Evolutionary conservation across 352 stramenopile species (phyloP).

Genomic region (Phytophthora sansomeana): DNA sequence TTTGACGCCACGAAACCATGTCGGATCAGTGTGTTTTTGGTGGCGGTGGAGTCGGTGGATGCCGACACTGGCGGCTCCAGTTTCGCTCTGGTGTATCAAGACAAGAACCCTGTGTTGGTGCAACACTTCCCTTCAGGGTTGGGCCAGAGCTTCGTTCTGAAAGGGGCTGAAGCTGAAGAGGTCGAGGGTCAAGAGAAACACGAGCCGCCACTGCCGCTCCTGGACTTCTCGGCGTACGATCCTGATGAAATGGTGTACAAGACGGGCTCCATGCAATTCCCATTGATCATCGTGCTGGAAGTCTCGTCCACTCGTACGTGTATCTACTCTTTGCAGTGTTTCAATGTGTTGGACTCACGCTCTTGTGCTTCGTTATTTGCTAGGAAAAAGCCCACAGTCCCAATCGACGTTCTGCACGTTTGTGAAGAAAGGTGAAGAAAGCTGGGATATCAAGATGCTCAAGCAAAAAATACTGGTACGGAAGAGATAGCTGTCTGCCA

Average conservation of each 20-base stretch:
- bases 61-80: constrained; percentile 67
- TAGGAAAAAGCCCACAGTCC: constrained; percentile 61
- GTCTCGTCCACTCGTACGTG: constrained; percentile 54
- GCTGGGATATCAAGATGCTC: constrained; percentile 76
- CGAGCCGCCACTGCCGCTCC: constrained; percentile 23
- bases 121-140: constrained; percentile 60
- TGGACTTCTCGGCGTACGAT: constrained; percentile 56
- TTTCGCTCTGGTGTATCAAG: constrained; percentile 58
- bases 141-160: constrained; percentile 59
- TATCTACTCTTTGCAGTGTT: neutral
- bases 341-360: neutral
- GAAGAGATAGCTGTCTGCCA: constrained; percentile 1
- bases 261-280: constrained; percentile 51
- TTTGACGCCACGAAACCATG: constrained; percentile 86
- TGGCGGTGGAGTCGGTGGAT: constrained; percentile 75
- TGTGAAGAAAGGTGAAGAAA: constrained; percentile 46
- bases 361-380: constrained; percentile 12
- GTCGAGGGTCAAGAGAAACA: constrained; percentile 20
- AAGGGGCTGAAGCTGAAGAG: constrained; percentile 16
- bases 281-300: constrained; percentile 77
- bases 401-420: constrained; percentile 87
- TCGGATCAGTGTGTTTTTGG: constrained; percentile 67
- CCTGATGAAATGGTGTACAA: constrained; percentile 59
- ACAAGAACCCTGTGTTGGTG: constrained; percentile 47
- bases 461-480: constrained; percentile 82